These are phyloP conservation scores for Fusarium cyanostomum DNA, from an alignment of 2,329 filamentous ascomycete species.

Conservation along the genomic window DNA sequence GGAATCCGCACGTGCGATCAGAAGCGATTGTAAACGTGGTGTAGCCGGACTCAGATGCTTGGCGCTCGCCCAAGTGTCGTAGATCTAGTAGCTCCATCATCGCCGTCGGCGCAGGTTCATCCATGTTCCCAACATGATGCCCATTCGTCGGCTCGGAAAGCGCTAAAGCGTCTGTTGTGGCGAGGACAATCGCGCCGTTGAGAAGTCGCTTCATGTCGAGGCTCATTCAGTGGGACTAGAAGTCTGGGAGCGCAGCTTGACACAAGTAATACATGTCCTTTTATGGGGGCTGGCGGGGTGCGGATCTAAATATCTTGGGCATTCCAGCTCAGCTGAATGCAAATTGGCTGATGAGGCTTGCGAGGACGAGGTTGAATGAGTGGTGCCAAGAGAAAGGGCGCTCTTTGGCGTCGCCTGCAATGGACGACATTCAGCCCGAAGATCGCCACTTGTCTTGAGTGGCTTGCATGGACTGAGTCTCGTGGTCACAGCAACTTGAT, in stretches of 20 bases:
- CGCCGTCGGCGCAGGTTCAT: slow-evolving; percentile 12
- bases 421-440: too few species aligned
- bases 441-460: too few species aligned
- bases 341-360: neutral
- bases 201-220: neutral
- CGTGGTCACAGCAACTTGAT: too few species aligned
- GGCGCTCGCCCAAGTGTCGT: slow-evolving; percentile 14
- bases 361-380: too few species aligned
- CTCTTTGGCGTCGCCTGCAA: too few species aligned
- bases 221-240: too few species aligned
- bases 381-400: too few species aligned
- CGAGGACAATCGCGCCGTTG: neutral
- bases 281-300: too few species aligned
- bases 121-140: slow-evolving; percentile 4
- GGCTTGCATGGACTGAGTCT: too few species aligned
- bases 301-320: neutral
- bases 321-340: neutral
- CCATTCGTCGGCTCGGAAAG: slow-evolving; percentile 16
- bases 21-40: slow-evolving; percentile 18
- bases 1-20: slow-evolving; percentile 25
- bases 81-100: slow-evolving; percentile 1
- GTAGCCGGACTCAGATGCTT: neutral
- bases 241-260: neutral
- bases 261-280: too few species aligned
- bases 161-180: slow-evolving; percentile 1